phyloP scores from a whole-genome alignment of 352 stramenopile genomes.

The Phytophthora brassicae region DNA sequence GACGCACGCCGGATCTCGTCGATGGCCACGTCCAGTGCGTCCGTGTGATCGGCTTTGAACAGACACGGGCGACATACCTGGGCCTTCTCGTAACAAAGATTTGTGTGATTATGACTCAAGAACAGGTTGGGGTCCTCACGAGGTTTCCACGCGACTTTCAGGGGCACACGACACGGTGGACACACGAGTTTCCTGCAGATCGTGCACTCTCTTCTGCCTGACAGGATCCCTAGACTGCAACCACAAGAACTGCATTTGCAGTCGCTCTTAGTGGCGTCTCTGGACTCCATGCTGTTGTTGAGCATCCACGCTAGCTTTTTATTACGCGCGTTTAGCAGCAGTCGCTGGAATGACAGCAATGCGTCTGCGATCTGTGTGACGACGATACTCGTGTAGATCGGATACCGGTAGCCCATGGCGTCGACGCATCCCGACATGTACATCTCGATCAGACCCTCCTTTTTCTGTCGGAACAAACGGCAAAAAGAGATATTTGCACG shows the following conservation, averaged over 20 bases:
- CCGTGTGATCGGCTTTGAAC: conserved; percentile 21
- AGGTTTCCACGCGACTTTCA: conserved; percentile 27
- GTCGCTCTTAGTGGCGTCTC: conserved; percentile 13
- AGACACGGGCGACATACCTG: conserved; percentile 34
- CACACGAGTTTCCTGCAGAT: conserved; percentile 26
- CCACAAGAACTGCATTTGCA: conserved; percentile 25
- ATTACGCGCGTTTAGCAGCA: conserved; percentile 50
- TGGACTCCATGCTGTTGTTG: conserved; percentile 11
- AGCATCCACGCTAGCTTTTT: conserved; percentile 70
- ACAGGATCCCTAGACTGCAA: conserved; percentile 21
- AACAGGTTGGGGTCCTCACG: conserved; percentile 18
- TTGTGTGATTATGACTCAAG: conserved; percentile 3
- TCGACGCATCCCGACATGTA: conserved; percentile 40
- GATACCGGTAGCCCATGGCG: conserved; percentile 27
- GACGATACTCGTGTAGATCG: conserved; percentile 31
- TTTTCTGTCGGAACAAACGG: conserved; percentile 37
- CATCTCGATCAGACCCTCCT: conserved; percentile 30
- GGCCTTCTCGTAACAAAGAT: conserved; percentile 25
- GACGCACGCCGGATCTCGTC: conserved; percentile 34
- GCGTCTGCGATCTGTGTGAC: conserved; percentile 33
- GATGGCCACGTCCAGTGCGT: conserved; percentile 31
- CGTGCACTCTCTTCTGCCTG: conserved; percentile 16
- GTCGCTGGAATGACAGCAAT: conserved; percentile 35
- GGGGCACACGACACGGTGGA: conserved; percentile 18
- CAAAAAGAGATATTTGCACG: conserved; percentile 45